Evolutionary conservation across 2,329 filamentous ascomycete genomes (phyloP), one percentile per base, ranked within the genome.

Genomic region (Penicillium corylophilum): DNA sequence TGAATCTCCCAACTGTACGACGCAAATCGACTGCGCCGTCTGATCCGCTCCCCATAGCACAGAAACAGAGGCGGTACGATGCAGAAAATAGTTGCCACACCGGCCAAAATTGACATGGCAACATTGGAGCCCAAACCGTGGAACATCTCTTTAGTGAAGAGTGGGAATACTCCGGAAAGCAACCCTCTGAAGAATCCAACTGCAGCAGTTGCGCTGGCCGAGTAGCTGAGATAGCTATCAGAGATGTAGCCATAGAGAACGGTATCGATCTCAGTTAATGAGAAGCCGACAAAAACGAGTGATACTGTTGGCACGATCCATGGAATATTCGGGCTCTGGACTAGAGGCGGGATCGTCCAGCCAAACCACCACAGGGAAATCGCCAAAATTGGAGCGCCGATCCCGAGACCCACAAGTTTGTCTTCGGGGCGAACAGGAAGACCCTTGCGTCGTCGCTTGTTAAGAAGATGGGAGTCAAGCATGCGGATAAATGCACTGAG

Each of bases 301-400:
- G 73, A 68, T 0, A 74, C 44, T 4, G 73, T 71, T 2, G 75
- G 71, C 2, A 74, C 69, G 7, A 75, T 64, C 70, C 74, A 77
- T 22, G 69, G 68, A 0, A 71, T 52, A 18, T 36, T n/a, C 0
- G 48, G 35, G 2, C 54, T 36, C 13, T 59, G 52, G 1, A 68
- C 57, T 3, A 57, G 56, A 0, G 76, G 77, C 0, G 79, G 77
- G 3, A 79, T 71, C 1, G 77, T 79, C 68, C 73, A 76, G 4
- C 73, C 73, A 50, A 80, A 78, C 69, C 71, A 74, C 71, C 75
- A 78, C 1, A 81, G 66, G 0, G 73, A 76, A 18, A 73, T 59
- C 3, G 77, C 74, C 4, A 79, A 65, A 9, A 71, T 62, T 1
- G 78, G 76, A 0, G 74, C 74, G 1, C 75, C 78, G 18, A 79